These are phyloP conservation scores for Tulasnella sp. DNA, from an alignment of 768 basidiomycete genomes.

Conservation along the genomic window DNA sequence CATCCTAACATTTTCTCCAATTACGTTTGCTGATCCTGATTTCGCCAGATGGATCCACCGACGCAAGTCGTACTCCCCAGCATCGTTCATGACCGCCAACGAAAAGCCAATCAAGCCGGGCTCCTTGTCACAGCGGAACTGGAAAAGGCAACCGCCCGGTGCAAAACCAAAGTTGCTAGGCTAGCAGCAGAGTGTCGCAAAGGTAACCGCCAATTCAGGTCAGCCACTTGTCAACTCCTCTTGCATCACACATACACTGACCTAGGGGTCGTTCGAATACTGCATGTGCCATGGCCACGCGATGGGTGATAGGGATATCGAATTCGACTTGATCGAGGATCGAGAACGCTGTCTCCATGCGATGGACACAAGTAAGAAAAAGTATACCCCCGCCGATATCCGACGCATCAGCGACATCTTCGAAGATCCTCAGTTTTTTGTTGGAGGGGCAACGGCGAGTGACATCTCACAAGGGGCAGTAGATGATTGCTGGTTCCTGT, in stretches of 20 bases:
- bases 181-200: constrained; percentile 39
- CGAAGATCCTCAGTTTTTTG: constrained; percentile 40
- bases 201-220: constrained; percentile 45
- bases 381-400: constrained; percentile 31
- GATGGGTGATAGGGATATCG: constrained; percentile 36
- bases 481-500: constrained; percentile 48
- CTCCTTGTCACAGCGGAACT: constrained; percentile 38
- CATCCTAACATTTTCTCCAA: too few relatives aligned
- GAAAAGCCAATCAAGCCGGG: constrained; percentile 18
- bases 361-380: constrained; percentile 20
- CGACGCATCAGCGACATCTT: constrained; percentile 43
- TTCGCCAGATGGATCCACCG: too few relatives aligned
- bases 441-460: constrained; percentile 34
- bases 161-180: constrained; percentile 35
- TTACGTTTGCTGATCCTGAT: too few relatives aligned
- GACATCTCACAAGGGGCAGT: constrained; percentile 42
- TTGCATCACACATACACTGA: background rate
- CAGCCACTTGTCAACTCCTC: constrained; percentile 12
- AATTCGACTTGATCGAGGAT: constrained; percentile 43
- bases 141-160: constrained; percentile 35
- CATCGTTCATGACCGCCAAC: background rate
- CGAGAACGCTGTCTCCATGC: constrained; percentile 32
- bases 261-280: background rate
- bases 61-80: too few relatives aligned
- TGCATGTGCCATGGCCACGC: background rate